Conservation (phyloP, 306 rosid genomes). For the Vicia faba region DNA sequence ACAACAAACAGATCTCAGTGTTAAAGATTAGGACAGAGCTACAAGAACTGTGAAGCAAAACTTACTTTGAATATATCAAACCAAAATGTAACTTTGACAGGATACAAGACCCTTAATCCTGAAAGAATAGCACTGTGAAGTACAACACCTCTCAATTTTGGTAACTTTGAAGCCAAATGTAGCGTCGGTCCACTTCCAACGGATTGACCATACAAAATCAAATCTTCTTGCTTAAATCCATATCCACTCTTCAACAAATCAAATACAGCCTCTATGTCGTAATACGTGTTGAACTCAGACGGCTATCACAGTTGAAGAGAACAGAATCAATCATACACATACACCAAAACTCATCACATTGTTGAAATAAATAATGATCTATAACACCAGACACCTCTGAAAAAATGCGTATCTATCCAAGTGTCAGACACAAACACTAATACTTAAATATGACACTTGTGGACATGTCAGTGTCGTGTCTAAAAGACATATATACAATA, state of each 20-base stretch:
- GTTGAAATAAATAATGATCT: slow-evolving; percentile 9
- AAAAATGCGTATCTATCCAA: too few relatives aligned
- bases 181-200: slow-evolving; percentile 98
- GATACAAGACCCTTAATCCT: slow-evolving; percentile 89
- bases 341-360: slow-evolving; percentile 7
- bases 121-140: slow-evolving; percentile 98
- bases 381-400: too few relatives aligned
- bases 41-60: slow-evolving; percentile 20
- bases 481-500: too few relatives aligned
- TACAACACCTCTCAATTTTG: slow-evolving; percentile 84
- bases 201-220: slow-evolving; percentile 93
- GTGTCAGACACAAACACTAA: too few relatives aligned
- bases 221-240: slow-evolving; percentile 79
- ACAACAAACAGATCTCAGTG: slow-evolving; percentile 38
- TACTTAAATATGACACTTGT: too few relatives aligned
- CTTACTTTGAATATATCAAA: slow-evolving; percentile 95
- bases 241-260: slow-evolving; percentile 79
- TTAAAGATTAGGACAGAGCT: neutral
- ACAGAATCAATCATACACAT: slow-evolving; percentile 30
- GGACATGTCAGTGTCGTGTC: too few relatives aligned
- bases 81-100: slow-evolving; percentile 94
- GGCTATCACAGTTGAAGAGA: slow-evolving; percentile 59
- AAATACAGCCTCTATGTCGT: slow-evolving; percentile 95
- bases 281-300: slow-evolving; percentile 88
- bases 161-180: slow-evolving; percentile 80